Percentiles rank a stretch among this genome's conserved stretches.
These are phyloP conservation scores for Anthracocystis panici-leucophaei DNA, from an alignment of 1,284 basidiomycete genomes.

Conservation along the genomic window DNA sequence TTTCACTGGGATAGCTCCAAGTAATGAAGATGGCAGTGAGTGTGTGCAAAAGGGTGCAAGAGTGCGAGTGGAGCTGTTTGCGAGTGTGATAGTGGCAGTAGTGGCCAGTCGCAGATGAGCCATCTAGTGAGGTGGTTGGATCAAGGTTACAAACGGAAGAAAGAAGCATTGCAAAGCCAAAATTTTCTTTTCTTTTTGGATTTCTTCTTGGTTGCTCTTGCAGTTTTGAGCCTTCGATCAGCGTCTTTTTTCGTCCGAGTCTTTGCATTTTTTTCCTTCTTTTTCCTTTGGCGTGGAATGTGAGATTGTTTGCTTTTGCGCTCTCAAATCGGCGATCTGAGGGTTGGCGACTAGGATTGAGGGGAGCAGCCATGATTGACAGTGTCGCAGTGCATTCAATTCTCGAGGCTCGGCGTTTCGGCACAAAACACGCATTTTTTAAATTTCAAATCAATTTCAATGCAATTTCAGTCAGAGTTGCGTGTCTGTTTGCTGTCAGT, in stretches of 20 bases:
- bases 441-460: too few relatives aligned
- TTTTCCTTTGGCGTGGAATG: background rate
- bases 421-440: too few relatives aligned
- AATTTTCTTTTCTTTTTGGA: conserved; percentile 15
- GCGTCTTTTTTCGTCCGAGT: conserved; percentile 22
- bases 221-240: conserved; percentile 10
- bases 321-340: background rate
- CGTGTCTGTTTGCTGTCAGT: too few relatives aligned
- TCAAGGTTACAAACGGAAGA: background rate
- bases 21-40: background rate
- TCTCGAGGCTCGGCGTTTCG: too few relatives aligned
- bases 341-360: background rate
- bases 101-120: conserved; percentile 43
- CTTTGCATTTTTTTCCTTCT: background rate
- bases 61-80: conserved; percentile 3
- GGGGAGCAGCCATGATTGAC: too few relatives aligned
- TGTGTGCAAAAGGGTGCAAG: conserved; percentile 1
- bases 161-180: conserved; percentile 1
- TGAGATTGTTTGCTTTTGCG: background rate
- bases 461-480: too few relatives aligned
- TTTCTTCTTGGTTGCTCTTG: conserved; percentile 1
- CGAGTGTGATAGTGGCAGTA: conserved; percentile 18
- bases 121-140: conserved; percentile 21
- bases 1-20: conserved; percentile 1
- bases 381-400: too few relatives aligned